Evolutionary conservation across 306 rosid genomes (phyloP), one percentile per base, ranked within the genome.

Genomic region (Lithocarpus polystachyus): DNA sequence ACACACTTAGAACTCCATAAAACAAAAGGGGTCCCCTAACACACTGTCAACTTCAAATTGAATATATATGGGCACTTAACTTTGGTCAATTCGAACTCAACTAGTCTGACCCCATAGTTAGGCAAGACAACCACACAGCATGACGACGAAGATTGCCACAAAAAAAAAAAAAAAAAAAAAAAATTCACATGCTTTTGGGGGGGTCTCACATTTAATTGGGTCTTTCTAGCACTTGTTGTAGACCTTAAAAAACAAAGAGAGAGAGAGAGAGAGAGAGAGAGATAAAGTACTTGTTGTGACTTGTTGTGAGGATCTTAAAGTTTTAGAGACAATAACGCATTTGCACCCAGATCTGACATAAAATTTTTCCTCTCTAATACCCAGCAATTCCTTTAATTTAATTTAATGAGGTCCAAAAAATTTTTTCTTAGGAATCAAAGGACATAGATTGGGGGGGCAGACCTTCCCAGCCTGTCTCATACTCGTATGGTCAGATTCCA

Each of bases 391-490:
- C 24, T 31, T 40, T 40, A 40, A 40, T 40, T 40, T n/a, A n/a
- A 43, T 80, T 35, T 65, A 67, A 48, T 67, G 15, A 1, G 51
- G 4, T 43, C 78, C 61, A 33, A 51, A 69, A 9, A 10, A 4
- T 72, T 37, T 37, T 31, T 26, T 1, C 31, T 5, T 31, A 29
- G 20, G 72, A 11, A 57, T 28, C 43, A 56, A 61, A 84, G 75
- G 82, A 85, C 90, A 72, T 71, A 65, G 73, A 80, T 60, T 84
- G 71, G 83, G 54, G 77, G 73, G 75, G 71, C 85, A 22, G 83
- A 85, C 85, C 83, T 60, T 83, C 60, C 89, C 92, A 89, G 89
- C 82, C 87, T 88, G 90, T 88, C 92, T 84, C 82, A 72, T 77
- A 71, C 79, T 83, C 84, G 61, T 60, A 75, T 75, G 83, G 20